Base-by-base conservation (phyloP, 2,329 filamentous ascomycete species). In the Aaosphaeria arxii region DNA sequence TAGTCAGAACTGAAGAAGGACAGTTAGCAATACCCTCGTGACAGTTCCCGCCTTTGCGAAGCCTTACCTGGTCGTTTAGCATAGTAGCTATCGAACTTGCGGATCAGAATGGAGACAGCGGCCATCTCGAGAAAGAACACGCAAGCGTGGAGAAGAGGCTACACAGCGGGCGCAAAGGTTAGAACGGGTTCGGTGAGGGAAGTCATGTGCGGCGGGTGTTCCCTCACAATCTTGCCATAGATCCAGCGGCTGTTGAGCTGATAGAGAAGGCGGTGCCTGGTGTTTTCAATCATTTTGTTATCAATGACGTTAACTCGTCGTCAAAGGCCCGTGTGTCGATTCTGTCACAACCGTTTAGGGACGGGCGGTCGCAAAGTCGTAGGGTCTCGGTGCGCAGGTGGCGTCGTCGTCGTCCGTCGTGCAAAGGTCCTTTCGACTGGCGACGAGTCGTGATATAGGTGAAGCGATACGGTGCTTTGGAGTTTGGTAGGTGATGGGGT, bases 81-180 rank as follows among this genome's bases (percentile, higher is more conserved):
- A 81, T 97, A 99, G 76, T 95, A 96, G 58, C 84, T 81, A 74
- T 96, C 96, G 79, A 95, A 99, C 67, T 90, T 89, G 61, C 89
- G 82, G 41, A 86, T 85, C 47, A 99, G 77, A 56, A 94, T 82
- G 57, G 87, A 88, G 53, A 92, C 82, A 70, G 95, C 85, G 49
- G 84, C 85, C 84, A 97, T 89, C 74, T 99, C 88, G 73, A 96
- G 81, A 40, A 96, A 71, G 70, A 96, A 88, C 54, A 96, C 82
- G 63, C 95, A 77, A 50, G 85, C 79, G 76, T 97, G 91, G 49
- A 97, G 77, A 47, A 97, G 78, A 63, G 94, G 92, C 94, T 97
- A 71, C 56, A 36, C 31, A 47, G 44, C 43, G 38, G 44, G 17
- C 35, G 40, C 24, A 31, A 30, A 13, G 31, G 42, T 51, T 44